Conservation (phyloP, 2,329 filamentous ascomycete genomes). For the Aspergillus transmontanensis region DNA sequence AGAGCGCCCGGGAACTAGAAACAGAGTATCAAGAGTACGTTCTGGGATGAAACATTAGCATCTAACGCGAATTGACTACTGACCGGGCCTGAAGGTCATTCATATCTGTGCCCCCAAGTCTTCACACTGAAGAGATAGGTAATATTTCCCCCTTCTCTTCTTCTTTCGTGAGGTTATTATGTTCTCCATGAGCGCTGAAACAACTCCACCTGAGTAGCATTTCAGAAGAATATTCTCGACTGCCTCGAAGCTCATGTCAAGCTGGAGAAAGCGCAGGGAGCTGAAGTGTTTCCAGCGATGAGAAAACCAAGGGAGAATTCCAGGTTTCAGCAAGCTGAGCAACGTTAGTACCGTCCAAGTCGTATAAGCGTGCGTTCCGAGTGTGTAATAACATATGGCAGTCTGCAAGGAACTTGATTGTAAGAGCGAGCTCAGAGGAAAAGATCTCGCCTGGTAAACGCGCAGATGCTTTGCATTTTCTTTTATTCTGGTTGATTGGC, state of each 20-base stretch:
- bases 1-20: conserved; percentile 15
- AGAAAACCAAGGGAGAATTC: conserved; percentile 27
- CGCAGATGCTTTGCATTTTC: neutral
- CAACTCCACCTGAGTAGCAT: conserved; percentile 1
- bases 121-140: conserved; percentile 4
- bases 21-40: conserved; percentile 19
- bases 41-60: neutral
- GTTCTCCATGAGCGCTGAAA: neutral
- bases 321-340: conserved; percentile 31
- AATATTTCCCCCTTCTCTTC: neutral
- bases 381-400: conserved; percentile 10
- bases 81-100: neutral
- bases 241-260: conserved; percentile 26
- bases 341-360: conserved; percentile 20
- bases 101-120: too few relatives aligned
- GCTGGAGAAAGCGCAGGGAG: conserved; percentile 24
- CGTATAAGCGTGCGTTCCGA: neutral
- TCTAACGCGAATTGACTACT: neutral
- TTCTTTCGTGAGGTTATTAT: neutral
- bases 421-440: neutral
- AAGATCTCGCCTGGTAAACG: conserved; percentile 20
- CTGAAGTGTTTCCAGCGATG: conserved; percentile 28
- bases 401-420: conserved; percentile 28
- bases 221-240: conserved; percentile 18
- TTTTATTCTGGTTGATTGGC: neutral